Percentiles rank a stretch among this genome's conserved stretches.
phyloP scores from a whole-genome alignment of 192 early-diverging fungal genomes.

The Coemansia sp. region DNA sequence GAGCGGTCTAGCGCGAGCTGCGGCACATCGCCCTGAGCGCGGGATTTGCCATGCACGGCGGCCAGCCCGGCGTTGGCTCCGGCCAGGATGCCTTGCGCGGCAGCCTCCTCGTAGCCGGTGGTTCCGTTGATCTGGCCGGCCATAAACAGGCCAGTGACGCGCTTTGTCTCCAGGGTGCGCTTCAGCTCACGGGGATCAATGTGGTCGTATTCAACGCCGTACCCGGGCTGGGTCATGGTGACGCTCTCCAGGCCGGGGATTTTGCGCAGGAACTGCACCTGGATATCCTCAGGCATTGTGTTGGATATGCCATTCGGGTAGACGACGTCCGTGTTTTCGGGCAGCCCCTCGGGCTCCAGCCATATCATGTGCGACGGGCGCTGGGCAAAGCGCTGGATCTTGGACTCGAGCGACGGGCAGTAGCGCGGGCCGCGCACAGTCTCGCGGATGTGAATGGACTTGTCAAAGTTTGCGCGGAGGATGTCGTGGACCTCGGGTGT shows the following conservation, averaged over 20 bases:
- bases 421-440: constrained; percentile 79
- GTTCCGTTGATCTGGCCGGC: constrained; percentile 88
- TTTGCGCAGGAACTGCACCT: constrained; percentile 60
- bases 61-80: constrained; percentile 72
- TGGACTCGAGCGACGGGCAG: constrained; percentile 78
- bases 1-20: constrained; percentile 66
- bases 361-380: constrained; percentile 66
- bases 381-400: constrained; percentile 65
- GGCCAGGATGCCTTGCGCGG: constrained; percentile 72
- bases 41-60: constrained; percentile 20
- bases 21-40: constrained; percentile 1
- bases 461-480: constrained; percentile 66
- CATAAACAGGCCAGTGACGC: constrained; percentile 67
- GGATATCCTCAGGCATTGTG: constrained; percentile 73
- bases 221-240: constrained; percentile 63
- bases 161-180: constrained; percentile 71
- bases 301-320: constrained; percentile 86
- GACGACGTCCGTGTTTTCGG: constrained; percentile 57
- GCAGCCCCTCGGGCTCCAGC: constrained; percentile 75
- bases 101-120: constrained; percentile 79
- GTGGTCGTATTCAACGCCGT: constrained; percentile 85
- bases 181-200: constrained; percentile 74
- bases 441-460: constrained; percentile 76
- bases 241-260: constrained; percentile 74
- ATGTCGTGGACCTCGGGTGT: constrained; percentile 60